phyloP scores from a whole-genome alignment of 768 basidiomycete species.

The Agrocybe pediades region DNA sequence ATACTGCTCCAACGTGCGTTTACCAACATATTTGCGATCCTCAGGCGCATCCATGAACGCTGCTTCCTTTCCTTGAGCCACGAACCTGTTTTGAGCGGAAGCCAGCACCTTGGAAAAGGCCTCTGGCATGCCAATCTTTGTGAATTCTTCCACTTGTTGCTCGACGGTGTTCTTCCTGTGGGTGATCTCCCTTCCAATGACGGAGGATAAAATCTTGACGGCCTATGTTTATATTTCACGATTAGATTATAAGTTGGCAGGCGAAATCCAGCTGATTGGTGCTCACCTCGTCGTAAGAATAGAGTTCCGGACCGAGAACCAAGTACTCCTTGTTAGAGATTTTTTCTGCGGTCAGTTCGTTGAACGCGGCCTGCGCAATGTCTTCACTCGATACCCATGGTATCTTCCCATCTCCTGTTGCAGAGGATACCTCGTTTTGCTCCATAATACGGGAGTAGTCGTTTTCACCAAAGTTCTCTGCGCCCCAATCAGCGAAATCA shows the following conservation, averaged over 20 bases:
- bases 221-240: conserved; percentile 7
- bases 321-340: conserved; percentile 11
- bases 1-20: too few relatives aligned
- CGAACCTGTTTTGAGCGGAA: too few relatives aligned
- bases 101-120: too few relatives aligned
- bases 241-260: not conserved
- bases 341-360: conserved; percentile 20
- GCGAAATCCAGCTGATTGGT: not conserved
- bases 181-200: conserved; percentile 20
- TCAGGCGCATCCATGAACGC: too few relatives aligned
- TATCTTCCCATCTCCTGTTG: conserved; percentile 16
- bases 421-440: conserved; percentile 16
- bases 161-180: conserved; percentile 16
- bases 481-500: too few relatives aligned
- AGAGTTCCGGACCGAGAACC: conserved; percentile 29
- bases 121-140: too few relatives aligned
- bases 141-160: too few relatives aligned
- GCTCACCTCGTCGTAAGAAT: conserved; percentile 26
- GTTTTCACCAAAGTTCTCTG: conserved; percentile 24
- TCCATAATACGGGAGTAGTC: conserved; percentile 7
- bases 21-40: too few relatives aligned
- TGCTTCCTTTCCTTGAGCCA: too few relatives aligned
- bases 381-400: too few relatives aligned
- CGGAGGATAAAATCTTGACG: conserved; percentile 12
- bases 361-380: too few relatives aligned